Percentiles rank a stretch among this genome's conserved stretches.
phyloP scores from a whole-genome alignment of 2,329 filamentous ascomycete genomes.

The Aspergillus glaucus region DNA sequence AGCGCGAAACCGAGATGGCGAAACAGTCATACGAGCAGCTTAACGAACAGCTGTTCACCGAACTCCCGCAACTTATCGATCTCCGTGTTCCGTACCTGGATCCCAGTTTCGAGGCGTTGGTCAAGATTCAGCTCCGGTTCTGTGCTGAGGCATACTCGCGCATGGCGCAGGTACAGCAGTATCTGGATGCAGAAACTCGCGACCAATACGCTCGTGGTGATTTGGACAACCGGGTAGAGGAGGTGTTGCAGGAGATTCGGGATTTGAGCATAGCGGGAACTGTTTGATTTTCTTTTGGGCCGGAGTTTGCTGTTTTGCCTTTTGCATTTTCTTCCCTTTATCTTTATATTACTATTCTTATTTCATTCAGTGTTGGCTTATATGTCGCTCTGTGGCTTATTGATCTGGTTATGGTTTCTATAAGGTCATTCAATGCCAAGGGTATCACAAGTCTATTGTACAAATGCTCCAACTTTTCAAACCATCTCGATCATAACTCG shows the following conservation, averaged over 20 bases:
- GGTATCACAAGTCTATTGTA: not conserved
- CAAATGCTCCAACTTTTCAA: not conserved
- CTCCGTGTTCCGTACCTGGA: conserved; percentile 94
- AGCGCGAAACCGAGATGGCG: conserved; percentile 94
- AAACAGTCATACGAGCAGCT: conserved; percentile 90
- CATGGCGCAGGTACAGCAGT: conserved; percentile 99
- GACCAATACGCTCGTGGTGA: conserved; percentile 95
- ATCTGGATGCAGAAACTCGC: conserved; percentile 87
- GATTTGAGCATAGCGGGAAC: conserved; percentile 85
- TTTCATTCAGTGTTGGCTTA: not conserved
- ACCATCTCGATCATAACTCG: not conserved
- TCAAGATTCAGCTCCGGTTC: conserved; percentile 97
- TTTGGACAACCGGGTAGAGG: conserved; percentile 83
- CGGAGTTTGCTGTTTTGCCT: conserved; percentile 4
- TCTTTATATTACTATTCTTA: conserved; percentile 4
- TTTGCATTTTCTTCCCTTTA: conserved; percentile 3
- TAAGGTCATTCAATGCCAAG: not conserved
- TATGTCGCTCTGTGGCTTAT: not conserved
- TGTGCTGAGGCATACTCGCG: conserved; percentile 95
- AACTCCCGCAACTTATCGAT: conserved; percentile 93
- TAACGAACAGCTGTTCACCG: conserved; percentile 89
- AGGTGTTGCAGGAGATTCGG: conserved; percentile 93
- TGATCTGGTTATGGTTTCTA: not conserved
- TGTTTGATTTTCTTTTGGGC: conserved; percentile 38
- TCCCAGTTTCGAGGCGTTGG: conserved; percentile 91